Conservation (phyloP, 1,139 yeast species). For the Nakaseomyces delphensis region DNA sequence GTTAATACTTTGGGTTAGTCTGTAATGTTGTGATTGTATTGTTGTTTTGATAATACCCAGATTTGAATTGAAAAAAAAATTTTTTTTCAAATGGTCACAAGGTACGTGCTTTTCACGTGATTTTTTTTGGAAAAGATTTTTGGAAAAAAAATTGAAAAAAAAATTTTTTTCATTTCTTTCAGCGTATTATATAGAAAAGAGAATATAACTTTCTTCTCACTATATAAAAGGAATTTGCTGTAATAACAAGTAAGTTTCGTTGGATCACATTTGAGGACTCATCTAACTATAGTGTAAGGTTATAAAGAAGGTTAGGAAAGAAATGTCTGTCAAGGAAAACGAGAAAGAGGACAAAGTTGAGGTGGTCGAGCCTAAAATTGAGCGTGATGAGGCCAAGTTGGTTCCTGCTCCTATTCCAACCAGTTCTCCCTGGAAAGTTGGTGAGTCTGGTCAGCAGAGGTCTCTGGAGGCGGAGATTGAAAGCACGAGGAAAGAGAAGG, state of each 20-base stretch:
- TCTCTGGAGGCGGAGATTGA: constrained; percentile 4
- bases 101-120: too few relatives aligned
- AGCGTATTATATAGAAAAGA: not conserved
- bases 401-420: constrained; percentile 76
- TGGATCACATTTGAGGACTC: too few relatives aligned
- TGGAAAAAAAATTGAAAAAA: not conserved
- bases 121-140: too few relatives aligned
- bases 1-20: too few relatives aligned
- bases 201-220: not conserved
- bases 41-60: too few relatives aligned
- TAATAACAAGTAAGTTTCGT: too few relatives aligned
- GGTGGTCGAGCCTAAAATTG: constrained; percentile 18
- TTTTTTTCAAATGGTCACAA: too few relatives aligned
- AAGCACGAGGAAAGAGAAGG: constrained; percentile 4
- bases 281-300: too few relatives aligned
- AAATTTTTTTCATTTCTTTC: not conserved
- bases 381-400: constrained; percentile 33
- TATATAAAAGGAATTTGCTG: not conserved
- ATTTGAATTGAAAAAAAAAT: too few relatives aligned
- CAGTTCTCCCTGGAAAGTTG: constrained; percentile 59
- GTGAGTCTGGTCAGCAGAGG: not conserved
- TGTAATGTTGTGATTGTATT: too few relatives aligned
- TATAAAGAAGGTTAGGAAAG: not conserved
- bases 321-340: not conserved
- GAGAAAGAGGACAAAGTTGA: constrained; percentile 11